Percentiles rank a stretch among this genome's conserved stretches.
These are phyloP conservation scores for Crithidia expoeki DNA, from an alignment of 208 protist genomes.

Conservation along the genomic window DNA sequence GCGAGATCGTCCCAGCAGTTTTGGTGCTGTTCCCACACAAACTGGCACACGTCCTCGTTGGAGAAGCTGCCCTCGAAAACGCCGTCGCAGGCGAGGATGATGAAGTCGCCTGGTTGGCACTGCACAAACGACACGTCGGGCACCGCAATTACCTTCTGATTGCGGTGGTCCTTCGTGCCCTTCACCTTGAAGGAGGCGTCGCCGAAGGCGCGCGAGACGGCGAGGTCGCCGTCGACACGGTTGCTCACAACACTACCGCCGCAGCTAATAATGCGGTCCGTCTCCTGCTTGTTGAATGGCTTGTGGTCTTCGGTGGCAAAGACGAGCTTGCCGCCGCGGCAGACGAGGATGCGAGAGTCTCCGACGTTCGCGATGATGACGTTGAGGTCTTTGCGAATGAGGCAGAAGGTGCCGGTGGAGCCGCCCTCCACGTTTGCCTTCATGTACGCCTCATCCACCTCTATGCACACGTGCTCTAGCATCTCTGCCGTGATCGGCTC, in stretches of 20 bases:
- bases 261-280: conserved; percentile 81
- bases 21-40: conserved; percentile 68
- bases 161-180: conserved; percentile 59
- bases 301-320: conserved; percentile 93
- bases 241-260: conserved; percentile 87
- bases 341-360: conserved; percentile 89
- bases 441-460: conserved; percentile 79
- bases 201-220: conserved; percentile 93
- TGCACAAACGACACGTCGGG: conserved; percentile 75
- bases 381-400: conserved; percentile 57
- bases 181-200: conserved; percentile 90
- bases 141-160: conserved; percentile 89
- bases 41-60: conserved; percentile 82
- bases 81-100: conserved; percentile 90
- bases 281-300: conserved; percentile 70
- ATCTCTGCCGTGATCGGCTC: conserved; percentile 59
- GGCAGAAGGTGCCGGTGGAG: conserved; percentile 82
- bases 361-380: conserved; percentile 89
- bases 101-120: conserved; percentile 75
- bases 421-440: conserved; percentile 68
- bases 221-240: conserved; percentile 93
- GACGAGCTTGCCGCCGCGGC: conserved; percentile 58
- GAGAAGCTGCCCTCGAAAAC: conserved; percentile 91
- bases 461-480: conserved; percentile 77
- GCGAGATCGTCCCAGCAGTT: conserved; percentile 75